These are phyloP conservation scores for Ochetophila trinervis DNA, from an alignment of 306 rosid genomes.

Conservation along the genomic window DNA sequence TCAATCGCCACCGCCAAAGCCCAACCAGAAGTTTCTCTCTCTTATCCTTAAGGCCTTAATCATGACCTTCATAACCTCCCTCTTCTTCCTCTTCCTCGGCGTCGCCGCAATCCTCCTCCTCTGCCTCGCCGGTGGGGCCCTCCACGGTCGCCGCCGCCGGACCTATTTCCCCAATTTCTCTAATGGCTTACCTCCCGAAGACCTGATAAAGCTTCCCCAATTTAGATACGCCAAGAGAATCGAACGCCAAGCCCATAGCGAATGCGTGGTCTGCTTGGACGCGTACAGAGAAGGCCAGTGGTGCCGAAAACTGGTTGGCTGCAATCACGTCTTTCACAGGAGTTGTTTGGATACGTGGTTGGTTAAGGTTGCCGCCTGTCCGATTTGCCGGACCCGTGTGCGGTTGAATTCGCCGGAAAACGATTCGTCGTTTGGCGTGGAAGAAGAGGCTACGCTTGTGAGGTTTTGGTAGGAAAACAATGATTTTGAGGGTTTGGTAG, in stretches of 20 bases:
- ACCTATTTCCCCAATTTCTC: conserved; percentile 22
- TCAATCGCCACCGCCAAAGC: conserved; percentile 40
- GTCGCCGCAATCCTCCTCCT: conserved; percentile 73
- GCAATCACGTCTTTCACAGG: conserved; percentile 69
- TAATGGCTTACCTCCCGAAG: conserved; percentile 32
- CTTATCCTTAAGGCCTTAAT: conserved; percentile 63
- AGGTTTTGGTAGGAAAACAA: conserved; percentile 23
- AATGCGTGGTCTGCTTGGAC: conserved; percentile 74
- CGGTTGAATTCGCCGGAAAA: conserved; percentile 20
- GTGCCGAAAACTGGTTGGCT: conserved; percentile 61
- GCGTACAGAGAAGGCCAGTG: conserved; percentile 60
- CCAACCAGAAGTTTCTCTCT: conserved; percentile 53
- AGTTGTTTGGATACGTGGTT: conserved; percentile 80
- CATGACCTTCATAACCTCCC: conserved; percentile 66
- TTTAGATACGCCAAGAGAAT: conserved; percentile 35
- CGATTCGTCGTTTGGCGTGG: conserved; percentile 15
- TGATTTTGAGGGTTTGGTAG: conserved; percentile 34
- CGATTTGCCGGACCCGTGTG: conserved; percentile 74
- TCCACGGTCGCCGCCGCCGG: conserved; percentile 56
- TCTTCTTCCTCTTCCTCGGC: conserved; percentile 73
- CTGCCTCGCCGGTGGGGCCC: conserved; percentile 52
- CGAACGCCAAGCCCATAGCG: conserved; percentile 29
- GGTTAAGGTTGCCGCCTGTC: conserved; percentile 66
- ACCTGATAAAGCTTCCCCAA: conserved; percentile 53
- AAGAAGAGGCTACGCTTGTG: conserved; percentile 28